Conservation (phyloP, 2,329 filamentous ascomycete genomes). For the Dactylellina parvicollis region DNA sequence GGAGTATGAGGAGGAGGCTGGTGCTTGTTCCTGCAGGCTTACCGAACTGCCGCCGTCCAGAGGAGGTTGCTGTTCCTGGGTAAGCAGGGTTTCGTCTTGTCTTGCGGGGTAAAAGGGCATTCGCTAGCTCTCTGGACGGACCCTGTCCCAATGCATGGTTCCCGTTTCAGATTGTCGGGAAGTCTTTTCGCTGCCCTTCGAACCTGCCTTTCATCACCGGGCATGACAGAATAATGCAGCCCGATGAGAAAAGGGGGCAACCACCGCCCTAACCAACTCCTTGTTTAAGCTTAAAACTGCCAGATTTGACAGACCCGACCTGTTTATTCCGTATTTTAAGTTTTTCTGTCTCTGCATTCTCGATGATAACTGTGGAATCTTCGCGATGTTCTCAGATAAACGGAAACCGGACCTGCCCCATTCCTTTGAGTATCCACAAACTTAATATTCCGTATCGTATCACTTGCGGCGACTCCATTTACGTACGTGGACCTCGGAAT, state of each 20-base stretch:
- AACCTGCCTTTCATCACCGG: slow-evolving; percentile 29
- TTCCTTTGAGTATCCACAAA: slow-evolving; percentile 7
- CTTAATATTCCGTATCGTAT: slow-evolving; percentile 10
- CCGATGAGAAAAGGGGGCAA: slow-evolving; percentile 29
- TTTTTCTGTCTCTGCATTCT: background rate
- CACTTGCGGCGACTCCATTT: background rate
- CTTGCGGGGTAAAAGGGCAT: slow-evolving; percentile 44
- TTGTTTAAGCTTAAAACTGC: slow-evolving; percentile 35
- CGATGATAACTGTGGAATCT: slow-evolving; percentile 16
- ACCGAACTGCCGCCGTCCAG: slow-evolving; percentile 20
- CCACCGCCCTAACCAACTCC: slow-evolving; percentile 2
- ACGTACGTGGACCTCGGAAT: slow-evolving; percentile 21
- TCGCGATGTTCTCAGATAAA: slow-evolving; percentile 16
- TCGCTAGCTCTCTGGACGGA: slow-evolving; percentile 17
- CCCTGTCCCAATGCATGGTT: slow-evolving; percentile 38
- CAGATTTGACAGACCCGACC: slow-evolving; percentile 18
- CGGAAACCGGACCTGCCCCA: slow-evolving; percentile 27
- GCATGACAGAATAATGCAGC: slow-evolving; percentile 30
- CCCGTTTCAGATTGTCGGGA: slow-evolving; percentile 33
- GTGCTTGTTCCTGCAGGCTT: slow-evolving; percentile 34
- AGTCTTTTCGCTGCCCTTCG: slow-evolving; percentile 13
- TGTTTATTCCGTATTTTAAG: background rate
- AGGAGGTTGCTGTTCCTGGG: slow-evolving; percentile 20
- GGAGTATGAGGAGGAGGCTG: slow-evolving; percentile 9
- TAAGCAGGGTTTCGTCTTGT: slow-evolving; percentile 28